These are phyloP conservation scores for Tanacetum coccineum DNA, from an alignment of 129 eudicot genomes.

Conservation along the genomic window DNA sequence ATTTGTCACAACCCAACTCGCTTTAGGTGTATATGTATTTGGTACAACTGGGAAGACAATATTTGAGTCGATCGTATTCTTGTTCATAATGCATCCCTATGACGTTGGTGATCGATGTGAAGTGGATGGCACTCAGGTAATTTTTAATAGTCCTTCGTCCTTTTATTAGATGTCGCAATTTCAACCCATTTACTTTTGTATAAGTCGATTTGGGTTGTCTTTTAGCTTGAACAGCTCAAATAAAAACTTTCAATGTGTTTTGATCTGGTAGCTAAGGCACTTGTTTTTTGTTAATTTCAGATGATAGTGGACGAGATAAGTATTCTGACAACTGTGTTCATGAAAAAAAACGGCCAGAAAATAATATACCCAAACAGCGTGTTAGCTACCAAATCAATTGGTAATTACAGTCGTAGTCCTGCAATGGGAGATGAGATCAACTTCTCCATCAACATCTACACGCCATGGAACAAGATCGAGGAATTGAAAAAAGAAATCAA, in stretches of 20 bases:
- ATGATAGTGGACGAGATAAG: conserved; percentile 21
- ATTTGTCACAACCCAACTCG: conserved; percentile 18
- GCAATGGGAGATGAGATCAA: conserved; percentile 22
- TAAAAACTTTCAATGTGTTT: background rate
- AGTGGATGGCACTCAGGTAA: conserved; percentile 21
- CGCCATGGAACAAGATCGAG: conserved; percentile 2
- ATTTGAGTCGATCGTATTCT: conserved; percentile 11
- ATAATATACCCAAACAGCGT: conserved; percentile 12
- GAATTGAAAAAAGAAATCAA: conserved; percentile 10
- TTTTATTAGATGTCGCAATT: background rate
- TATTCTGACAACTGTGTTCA: conserved; percentile 14
- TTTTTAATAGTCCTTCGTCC: background rate
- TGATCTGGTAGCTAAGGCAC: no score
- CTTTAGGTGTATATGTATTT: conserved; percentile 6
- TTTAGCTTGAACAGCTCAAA: background rate
- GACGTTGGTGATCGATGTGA: conserved; percentile 24
- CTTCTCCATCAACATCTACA: no score
- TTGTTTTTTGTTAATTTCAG: no score
- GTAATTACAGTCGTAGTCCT: conserved; percentile 19
- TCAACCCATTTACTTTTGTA: background rate
- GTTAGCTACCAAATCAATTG: conserved; percentile 18
- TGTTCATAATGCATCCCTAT: conserved; percentile 15
- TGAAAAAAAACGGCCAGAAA: conserved; percentile 11
- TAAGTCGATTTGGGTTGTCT: background rate
- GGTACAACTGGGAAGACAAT: conserved; percentile 13